Evolutionary conservation across 306 rosid species (phyloP), one percentile per base, ranked within the genome.

Genomic region (Elaeagnus macrophylla): DNA sequence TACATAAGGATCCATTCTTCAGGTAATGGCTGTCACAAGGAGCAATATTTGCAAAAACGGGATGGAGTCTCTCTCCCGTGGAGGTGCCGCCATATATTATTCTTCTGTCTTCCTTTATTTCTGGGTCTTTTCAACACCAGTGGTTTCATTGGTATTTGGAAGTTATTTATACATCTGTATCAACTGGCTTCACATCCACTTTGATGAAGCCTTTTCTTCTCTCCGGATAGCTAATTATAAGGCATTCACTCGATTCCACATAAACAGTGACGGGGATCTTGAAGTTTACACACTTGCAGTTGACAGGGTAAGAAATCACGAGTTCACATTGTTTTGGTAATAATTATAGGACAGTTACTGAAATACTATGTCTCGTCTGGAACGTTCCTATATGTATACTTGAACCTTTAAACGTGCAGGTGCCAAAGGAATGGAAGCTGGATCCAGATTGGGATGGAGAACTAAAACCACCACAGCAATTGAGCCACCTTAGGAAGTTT

Each of bases 1-100:
- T 69, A 60, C 66, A 42, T 45, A 67, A 51, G 41, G 20, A 10
- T 7, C 6, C 6, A 10, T 39, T 55, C 59, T 36, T 67, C 74
- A 91, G 96, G 99, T 87, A 64, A 87, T 91, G 99, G 99, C 99
- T 35, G 96, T 91, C 63, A 70, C 96, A 11, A 79, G 96, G 37
- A 84, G 59, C 75, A 85, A 77, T 70, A 87, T 91, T 60, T 91
- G 99, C 79, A 79, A 82, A 83, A 79, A 82, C 10, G 99, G 95
- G 57, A 75, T 91, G 78, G 80, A 69, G 12, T 80, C 99, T 0
- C 69, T 87, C 48, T 84, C 96, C 16, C 65, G 99, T 53, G 88
- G 83, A 15, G 88, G 93, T 8, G 89, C 94, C 10, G 40, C 67
- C 59, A 82, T 81, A 53, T 91, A 91, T 69, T 87, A 87, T 54